phyloP scores from a whole-genome alignment of 805 yeast species.

The Candida anglica region DNA sequence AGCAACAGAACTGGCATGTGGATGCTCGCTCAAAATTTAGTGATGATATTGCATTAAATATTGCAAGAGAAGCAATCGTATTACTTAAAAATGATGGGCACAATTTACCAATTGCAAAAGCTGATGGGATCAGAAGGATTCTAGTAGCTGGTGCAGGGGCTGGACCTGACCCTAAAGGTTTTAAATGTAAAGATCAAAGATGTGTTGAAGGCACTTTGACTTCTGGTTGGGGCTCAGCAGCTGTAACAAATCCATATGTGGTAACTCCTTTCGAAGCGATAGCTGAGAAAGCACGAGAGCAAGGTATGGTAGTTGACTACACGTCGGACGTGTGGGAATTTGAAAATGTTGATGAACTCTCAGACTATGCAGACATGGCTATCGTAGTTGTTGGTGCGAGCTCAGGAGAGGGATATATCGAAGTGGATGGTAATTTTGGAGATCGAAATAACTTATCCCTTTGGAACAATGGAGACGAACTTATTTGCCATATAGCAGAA shows the following conservation, averaged over 20 bases:
- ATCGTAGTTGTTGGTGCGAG: constrained; percentile 51
- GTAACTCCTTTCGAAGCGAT: constrained; percentile 60
- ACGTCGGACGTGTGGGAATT: constrained; percentile 44
- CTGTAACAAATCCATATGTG: constrained; percentile 52
- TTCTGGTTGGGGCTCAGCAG: constrained; percentile 65
- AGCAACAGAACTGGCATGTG: constrained; percentile 50
- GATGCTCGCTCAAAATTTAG: constrained; percentile 49
- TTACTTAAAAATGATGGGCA: constrained; percentile 50
- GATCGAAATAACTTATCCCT: constrained; percentile 51
- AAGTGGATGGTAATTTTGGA: constrained; percentile 56
- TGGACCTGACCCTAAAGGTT: constrained; percentile 46
- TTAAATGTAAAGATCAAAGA: constrained; percentile 50
- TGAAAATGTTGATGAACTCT: constrained; percentile 38
- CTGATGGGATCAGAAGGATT: constrained; percentile 38
- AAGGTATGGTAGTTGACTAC: constrained; percentile 44
- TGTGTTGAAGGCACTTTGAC: constrained; percentile 52
- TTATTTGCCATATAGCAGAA: constrained; percentile 46
- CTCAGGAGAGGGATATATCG: constrained; percentile 58
- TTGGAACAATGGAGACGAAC: constrained; percentile 57
- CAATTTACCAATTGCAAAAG: constrained; percentile 46
- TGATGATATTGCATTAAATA: constrained; percentile 45
- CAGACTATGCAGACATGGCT: constrained; percentile 49
- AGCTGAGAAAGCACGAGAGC: constrained; percentile 40
- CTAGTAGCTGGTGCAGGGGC: constrained; percentile 54
- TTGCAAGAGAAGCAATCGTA: constrained; percentile 56